These are phyloP conservation scores for Parastagonospora nodorum DNA, from an alignment of 2,329 filamentous ascomycete genomes.

Conservation along the genomic window DNA sequence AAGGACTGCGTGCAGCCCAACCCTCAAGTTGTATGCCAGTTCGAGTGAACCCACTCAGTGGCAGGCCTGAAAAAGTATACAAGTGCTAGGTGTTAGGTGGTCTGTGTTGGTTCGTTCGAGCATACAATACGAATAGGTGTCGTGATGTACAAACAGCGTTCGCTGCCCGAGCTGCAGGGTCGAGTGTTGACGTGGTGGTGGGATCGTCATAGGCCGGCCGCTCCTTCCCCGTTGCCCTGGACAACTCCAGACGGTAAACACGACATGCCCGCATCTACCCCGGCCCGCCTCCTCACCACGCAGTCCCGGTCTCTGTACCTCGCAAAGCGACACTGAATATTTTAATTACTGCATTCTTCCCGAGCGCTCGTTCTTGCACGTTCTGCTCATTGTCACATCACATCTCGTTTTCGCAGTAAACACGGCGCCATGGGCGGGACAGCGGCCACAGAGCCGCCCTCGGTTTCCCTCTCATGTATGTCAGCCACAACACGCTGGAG, in stretches of 20 bases:
- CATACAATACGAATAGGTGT: too few relatives aligned
- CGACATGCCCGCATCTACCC: slow-evolving; percentile 20
- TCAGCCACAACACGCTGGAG: not conserved
- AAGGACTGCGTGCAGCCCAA: too few relatives aligned
- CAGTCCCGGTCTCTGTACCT: slow-evolving; percentile 25
- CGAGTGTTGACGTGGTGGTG: too few relatives aligned
- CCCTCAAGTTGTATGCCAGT: too few relatives aligned
- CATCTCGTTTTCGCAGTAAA: slow-evolving; percentile 31
- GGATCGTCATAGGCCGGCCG: slow-evolving; percentile 16
- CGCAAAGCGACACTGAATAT: slow-evolving; percentile 20
- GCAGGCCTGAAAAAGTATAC: too few relatives aligned
- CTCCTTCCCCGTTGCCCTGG: slow-evolving; percentile 30
- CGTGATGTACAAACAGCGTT: too few relatives aligned
- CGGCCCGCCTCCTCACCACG: slow-evolving; percentile 29
- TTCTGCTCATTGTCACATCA: slow-evolving; percentile 11
- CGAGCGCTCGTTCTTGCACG: slow-evolving; percentile 19
- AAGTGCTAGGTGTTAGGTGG: too few relatives aligned
- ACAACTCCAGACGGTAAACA: slow-evolving; percentile 23
- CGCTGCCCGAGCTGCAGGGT: too few relatives aligned
- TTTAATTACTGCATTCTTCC: slow-evolving; percentile 18
- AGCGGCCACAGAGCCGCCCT: slow-evolving; percentile 63
- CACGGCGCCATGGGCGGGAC: slow-evolving; percentile 62
- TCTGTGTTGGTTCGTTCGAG: too few relatives aligned
- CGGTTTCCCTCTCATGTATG: slow-evolving; percentile 71
- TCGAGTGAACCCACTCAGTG: too few relatives aligned